Conservation (phyloP, 2,329 filamentous ascomycete species). For the Colletotrichum acutatum region DNA sequence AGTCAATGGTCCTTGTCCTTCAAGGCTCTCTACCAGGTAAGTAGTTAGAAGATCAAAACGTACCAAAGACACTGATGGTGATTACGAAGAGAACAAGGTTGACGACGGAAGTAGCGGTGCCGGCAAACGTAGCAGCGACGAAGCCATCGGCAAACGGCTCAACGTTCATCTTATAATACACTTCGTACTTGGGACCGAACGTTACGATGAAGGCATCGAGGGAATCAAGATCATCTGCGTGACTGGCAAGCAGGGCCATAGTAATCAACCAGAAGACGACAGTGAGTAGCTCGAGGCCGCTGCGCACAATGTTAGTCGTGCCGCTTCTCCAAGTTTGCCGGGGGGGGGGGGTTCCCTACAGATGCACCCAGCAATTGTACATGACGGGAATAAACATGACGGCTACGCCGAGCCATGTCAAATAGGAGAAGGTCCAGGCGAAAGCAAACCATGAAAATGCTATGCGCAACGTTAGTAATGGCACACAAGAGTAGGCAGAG, state of each 20-base stretch:
- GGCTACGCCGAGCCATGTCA: slow-evolving; percentile 35
- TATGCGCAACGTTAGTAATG: slow-evolving; percentile 11
- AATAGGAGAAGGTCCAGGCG: slow-evolving; percentile 36
- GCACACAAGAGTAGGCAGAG: not conserved
- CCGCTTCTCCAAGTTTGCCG: not conserved
- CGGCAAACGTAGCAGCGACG: slow-evolving; percentile 35
- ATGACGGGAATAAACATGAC: slow-evolving; percentile 34
- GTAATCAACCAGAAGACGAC: slow-evolving; percentile 37
- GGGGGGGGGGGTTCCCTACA: slow-evolving; percentile 16
- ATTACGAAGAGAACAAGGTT: slow-evolving; percentile 35
- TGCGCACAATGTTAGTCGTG: not conserved
- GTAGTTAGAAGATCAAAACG: not conserved
- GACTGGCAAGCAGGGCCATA: slow-evolving; percentile 34
- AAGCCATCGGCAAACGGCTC: slow-evolving; percentile 32
- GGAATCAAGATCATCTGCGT: slow-evolving; percentile 37
- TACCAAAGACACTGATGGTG: slow-evolving; percentile 34
- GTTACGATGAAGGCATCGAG: slow-evolving; percentile 34
- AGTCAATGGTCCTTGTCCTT: not conserved
- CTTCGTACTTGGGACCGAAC: slow-evolving; percentile 32
- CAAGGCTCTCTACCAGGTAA: not conserved
- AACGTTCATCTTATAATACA: slow-evolving; percentile 34
- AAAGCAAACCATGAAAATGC: slow-evolving; percentile 37
- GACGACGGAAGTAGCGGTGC: slow-evolving; percentile 28
- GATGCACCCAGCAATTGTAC: slow-evolving; percentile 39
- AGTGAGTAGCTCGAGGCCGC: slow-evolving; percentile 34